Evolutionary conservation across 768 basidiomycete genomes (phyloP).

Genomic region (Leucosporidium creatinivorum): DNA sequence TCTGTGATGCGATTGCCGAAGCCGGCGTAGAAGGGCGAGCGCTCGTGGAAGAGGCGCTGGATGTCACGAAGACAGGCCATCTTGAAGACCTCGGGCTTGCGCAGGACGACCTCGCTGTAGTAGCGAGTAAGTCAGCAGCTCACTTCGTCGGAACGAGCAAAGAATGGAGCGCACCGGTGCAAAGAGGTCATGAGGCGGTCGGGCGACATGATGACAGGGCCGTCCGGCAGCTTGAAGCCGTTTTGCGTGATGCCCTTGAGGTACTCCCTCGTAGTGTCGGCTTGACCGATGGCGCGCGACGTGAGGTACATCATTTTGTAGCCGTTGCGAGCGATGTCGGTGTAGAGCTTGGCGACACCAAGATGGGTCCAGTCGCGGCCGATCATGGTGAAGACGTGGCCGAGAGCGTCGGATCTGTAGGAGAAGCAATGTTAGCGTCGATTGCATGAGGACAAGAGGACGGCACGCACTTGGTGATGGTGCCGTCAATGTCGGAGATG

Average conservation of each 20-base stretch:
- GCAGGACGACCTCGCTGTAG: slow-evolving; percentile 89
- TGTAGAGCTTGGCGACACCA: slow-evolving; percentile 94
- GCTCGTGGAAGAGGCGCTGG: slow-evolving; percentile 68
- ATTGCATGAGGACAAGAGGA: neutral
- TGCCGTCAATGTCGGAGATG: slow-evolving; percentile 96
- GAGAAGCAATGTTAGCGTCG: neutral
- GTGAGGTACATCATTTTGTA: slow-evolving; percentile 98
- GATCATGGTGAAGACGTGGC: slow-evolving; percentile 94
- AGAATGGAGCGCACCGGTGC: slow-evolving; percentile 60
- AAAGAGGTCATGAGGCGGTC: slow-evolving; percentile 88
- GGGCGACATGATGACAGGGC: slow-evolving; percentile 97
- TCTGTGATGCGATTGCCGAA: slow-evolving; percentile 99
- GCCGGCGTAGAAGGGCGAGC: slow-evolving; percentile 78
- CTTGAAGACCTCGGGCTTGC: slow-evolving; percentile 99
- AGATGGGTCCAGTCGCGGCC: slow-evolving; percentile 97
- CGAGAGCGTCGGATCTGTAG: slow-evolving; percentile 81
- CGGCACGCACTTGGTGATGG: slow-evolving; percentile 79
- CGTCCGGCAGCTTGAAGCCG: slow-evolving; percentile 91
- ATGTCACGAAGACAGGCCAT: slow-evolving; percentile 98
- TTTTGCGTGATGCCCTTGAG: slow-evolving; percentile 91
- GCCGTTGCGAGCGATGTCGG: slow-evolving; percentile 87
- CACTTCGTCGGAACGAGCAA: neutral
- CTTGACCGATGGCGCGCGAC: slow-evolving; percentile 93
- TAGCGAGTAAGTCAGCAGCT: neutral
- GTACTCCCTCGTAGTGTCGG: slow-evolving; percentile 91